phyloP scores from a whole-genome alignment of 2,329 filamentous ascomycete species.

The Monilinia polystroma region DNA sequence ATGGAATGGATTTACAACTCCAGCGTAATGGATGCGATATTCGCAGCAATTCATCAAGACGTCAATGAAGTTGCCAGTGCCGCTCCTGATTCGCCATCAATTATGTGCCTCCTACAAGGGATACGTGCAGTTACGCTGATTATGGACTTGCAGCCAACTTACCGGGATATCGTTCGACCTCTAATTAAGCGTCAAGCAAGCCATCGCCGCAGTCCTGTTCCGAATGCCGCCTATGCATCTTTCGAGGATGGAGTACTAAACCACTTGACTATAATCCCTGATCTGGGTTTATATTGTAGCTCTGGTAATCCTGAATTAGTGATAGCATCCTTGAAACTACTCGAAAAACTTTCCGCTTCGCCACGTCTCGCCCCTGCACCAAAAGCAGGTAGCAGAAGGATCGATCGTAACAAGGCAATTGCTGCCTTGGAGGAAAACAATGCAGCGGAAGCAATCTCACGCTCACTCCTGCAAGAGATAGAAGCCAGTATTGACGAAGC shows the following conservation, averaged over 20 bases:
- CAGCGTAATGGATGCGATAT: slow-evolving; percentile 76
- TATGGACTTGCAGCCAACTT: slow-evolving; percentile 86
- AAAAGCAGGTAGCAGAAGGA: slow-evolving; percentile 31
- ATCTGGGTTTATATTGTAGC: slow-evolving; percentile 83
- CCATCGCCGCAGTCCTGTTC: slow-evolving; percentile 59
- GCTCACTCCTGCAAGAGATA: slow-evolving; percentile 69
- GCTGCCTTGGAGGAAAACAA: slow-evolving; percentile 71
- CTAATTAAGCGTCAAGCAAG: slow-evolving; percentile 66
- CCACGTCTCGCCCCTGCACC: slow-evolving; percentile 50
- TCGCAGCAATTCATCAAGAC: slow-evolving; percentile 76
- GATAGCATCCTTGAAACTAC: slow-evolving; percentile 73
- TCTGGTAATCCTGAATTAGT: slow-evolving; percentile 79
- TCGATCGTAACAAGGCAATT: slow-evolving; percentile 76
- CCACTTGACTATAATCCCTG: slow-evolving; percentile 74
- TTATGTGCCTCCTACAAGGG: slow-evolving; percentile 74
- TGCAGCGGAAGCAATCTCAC: slow-evolving; percentile 75
- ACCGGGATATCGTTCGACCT: slow-evolving; percentile 82
- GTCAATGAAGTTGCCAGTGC: slow-evolving; percentile 69
- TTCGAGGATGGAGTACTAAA: slow-evolving; percentile 90
- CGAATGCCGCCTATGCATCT: slow-evolving; percentile 75
- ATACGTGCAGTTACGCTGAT: slow-evolving; percentile 81
- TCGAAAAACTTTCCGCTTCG: slow-evolving; percentile 85
- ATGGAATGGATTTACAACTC: slow-evolving; percentile 99
- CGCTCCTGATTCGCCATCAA: slow-evolving; percentile 73
- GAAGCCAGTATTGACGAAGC: slow-evolving; percentile 69